Evolutionary conservation across 257 asterid species (phyloP).

Genomic region (Ehretia macrophylla): DNA sequence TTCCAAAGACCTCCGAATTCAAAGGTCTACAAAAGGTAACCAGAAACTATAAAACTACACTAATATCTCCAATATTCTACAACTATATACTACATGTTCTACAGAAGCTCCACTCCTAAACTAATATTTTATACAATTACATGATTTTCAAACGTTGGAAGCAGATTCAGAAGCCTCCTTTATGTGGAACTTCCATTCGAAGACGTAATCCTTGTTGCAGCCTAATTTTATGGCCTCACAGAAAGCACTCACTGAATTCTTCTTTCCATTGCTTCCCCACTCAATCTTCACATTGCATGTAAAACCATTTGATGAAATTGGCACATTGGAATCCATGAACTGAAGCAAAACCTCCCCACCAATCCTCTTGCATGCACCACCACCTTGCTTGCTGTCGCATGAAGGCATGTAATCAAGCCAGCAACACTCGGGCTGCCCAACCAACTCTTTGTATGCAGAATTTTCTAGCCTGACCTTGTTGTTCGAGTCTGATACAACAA

Average conservation of each 20-base stretch:
- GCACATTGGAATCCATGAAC: slow-evolving; percentile 31
- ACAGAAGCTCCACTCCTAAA: no score
- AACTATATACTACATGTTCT: no score
- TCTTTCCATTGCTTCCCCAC: slow-evolving; percentile 68
- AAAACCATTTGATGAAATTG: slow-evolving; percentile 39
- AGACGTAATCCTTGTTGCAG: slow-evolving; percentile 60
- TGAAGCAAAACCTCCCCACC: slow-evolving; percentile 70
- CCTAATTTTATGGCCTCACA: slow-evolving; percentile 49
- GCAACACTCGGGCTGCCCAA: slow-evolving; percentile 90
- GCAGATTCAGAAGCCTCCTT: slow-evolving; percentile 9
- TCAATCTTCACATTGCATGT: slow-evolving; percentile 56
- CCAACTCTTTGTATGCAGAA: slow-evolving; percentile 78
- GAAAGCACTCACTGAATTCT: slow-evolving; percentile 40
- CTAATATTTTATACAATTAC: no score
- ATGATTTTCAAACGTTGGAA: no score
- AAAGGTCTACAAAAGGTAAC: no score
- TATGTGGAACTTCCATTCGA: slow-evolving; percentile 73
- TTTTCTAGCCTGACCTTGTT: slow-evolving; percentile 70
- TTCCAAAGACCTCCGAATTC: no score
- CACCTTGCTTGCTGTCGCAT: slow-evolving; percentile 2
- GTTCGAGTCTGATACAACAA: slow-evolving; percentile 57
- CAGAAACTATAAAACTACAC: no score
- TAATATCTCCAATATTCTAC: no score
- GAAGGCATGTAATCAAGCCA: slow-evolving; percentile 58
- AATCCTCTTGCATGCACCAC: slow-evolving; percentile 59